Evolutionary conservation across 2,329 filamentous ascomycete species (phyloP), one percentile per base, ranked within the genome.

Genomic region (Nemania sp.): DNA sequence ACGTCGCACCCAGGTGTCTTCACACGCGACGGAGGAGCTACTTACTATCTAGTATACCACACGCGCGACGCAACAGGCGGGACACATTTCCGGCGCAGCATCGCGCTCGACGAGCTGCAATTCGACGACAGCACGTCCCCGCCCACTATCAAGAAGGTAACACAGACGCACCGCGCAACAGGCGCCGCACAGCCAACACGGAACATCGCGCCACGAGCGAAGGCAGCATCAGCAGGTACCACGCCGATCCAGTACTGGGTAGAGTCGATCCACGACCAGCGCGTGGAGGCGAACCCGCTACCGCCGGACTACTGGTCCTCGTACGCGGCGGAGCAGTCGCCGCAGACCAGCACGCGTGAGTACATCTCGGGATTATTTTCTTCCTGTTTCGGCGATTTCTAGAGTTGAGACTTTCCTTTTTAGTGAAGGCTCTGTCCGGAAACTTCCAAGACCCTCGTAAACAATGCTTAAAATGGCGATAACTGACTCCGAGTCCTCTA

Each of bases 191-290:
- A 67, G 26, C 77, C 79, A 20, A 79, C 69, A 3, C 75, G 79
- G 53, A 81, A 80, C 64, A 72, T 80, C 24, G 79, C 79, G 6
- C 73, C 73, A 5, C 70, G 68, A n/a, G 77, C 77, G 0, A 66
- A 63, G 10, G 70, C 70, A 1, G 70, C 71, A 2, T 76, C 77
- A 0, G 67, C 66, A 3, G 72, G 73, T 59, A 64, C 62, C 8
- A 80, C 78, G 5, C 78, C 78, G 0, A 78, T 81, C 41, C 79
- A 80, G 70, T 80, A 81, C 71, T 81, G 79, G 79, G 75, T 79
- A 10, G 74, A 74, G 15, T 72, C 79, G 13, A 67, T 80, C 55
- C 79, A 80, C 65, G 78, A 80, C 59, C 76, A 68, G 20, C 68
- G 70, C 51, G 73, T 80, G 27, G 73, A 75, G 45, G 55, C 66